Percentiles rank a stretch among this genome's conserved stretches.
Evolutionary conservation across 2,329 filamentous ascomycete genomes (phyloP).

Genomic region (Neurospora sp.): DNA sequence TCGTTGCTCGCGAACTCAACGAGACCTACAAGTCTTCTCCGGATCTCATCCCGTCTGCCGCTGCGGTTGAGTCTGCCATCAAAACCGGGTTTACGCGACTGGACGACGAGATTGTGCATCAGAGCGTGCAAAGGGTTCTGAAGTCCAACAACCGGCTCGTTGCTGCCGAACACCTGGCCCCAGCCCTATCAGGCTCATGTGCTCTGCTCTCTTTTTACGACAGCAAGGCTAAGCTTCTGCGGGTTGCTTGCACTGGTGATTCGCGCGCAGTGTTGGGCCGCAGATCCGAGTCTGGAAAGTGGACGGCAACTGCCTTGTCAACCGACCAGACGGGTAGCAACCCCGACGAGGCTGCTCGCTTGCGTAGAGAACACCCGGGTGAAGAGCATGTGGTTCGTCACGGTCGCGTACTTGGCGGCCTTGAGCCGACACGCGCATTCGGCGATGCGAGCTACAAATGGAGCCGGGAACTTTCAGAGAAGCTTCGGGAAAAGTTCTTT

Average conservation of each 20-base stretch:
- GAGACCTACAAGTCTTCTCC: slow-evolving; percentile 71
- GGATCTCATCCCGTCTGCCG: slow-evolving; percentile 57
- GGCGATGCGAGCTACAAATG: slow-evolving; percentile 97
- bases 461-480: slow-evolving; percentile 73
- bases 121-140: slow-evolving; percentile 83
- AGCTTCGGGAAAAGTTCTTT: slow-evolving; percentile 79
- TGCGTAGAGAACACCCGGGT: slow-evolving; percentile 79
- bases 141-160: slow-evolving; percentile 83
- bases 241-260: slow-evolving; percentile 93
- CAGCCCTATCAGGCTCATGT: slow-evolving; percentile 93
- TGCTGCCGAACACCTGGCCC: slow-evolving; percentile 83
- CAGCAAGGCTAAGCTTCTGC: slow-evolving; percentile 70
- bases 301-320: slow-evolving; percentile 82
- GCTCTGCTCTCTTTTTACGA: slow-evolving; percentile 96
- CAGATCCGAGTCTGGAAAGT: slow-evolving; percentile 69
- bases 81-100: slow-evolving; percentile 83
- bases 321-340: slow-evolving; percentile 92
- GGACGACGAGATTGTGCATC: slow-evolving; percentile 89
- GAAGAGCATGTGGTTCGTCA: slow-evolving; percentile 83
- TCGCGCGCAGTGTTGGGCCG: slow-evolving; percentile 90
- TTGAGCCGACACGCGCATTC: slow-evolving; percentile 90
- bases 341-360: slow-evolving; percentile 69
- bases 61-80: slow-evolving; percentile 82
- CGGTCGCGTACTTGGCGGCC: slow-evolving; percentile 79
- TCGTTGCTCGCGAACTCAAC: slow-evolving; percentile 88